Percentiles rank a stretch among this genome's conserved stretches.
Conservation (phyloP, 768 basidiomycete species). For the Xerocomus spinulosus region DNA sequence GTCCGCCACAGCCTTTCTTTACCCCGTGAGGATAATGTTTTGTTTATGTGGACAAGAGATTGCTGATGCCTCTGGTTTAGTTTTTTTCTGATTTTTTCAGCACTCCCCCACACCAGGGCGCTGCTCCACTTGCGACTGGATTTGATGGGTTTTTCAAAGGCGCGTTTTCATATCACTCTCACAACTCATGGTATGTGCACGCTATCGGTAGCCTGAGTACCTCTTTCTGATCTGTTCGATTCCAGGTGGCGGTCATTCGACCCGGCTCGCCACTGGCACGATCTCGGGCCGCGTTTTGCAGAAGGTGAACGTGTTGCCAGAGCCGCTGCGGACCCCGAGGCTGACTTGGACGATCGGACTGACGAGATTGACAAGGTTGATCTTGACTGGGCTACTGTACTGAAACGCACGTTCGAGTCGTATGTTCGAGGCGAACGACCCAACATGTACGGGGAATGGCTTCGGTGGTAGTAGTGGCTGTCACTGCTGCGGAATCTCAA, state of each 20-base stretch:
- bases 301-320: slow-evolving; percentile 71
- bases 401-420: slow-evolving; percentile 93
- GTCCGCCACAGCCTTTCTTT: slow-evolving; percentile 94
- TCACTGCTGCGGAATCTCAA: slow-evolving; percentile 22
- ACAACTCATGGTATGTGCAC: slow-evolving; percentile 76
- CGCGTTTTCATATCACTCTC: slow-evolving; percentile 94
- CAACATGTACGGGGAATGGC: slow-evolving; percentile 90
- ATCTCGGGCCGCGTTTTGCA: slow-evolving; percentile 76
- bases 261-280: slow-evolving; percentile 89
- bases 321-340: slow-evolving; percentile 33
- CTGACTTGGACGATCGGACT: slow-evolving; percentile 36
- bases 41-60: neutral
- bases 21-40: slow-evolving; percentile 54
- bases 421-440: slow-evolving; percentile 88
- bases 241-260: slow-evolving; percentile 96
- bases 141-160: slow-evolving; percentile 96
- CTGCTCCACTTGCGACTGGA: slow-evolving; percentile 82
- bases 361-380: slow-evolving; percentile 66
- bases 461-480: slow-evolving; percentile 17
- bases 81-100: slow-evolving; percentile 88
- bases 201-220: neutral
- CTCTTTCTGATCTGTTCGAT: neutral
- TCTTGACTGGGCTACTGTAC: slow-evolving; percentile 86
- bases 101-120: slow-evolving; percentile 65
- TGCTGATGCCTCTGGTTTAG: slow-evolving; percentile 35